A percentile compares a stretch with the other conserved stretches of the same genome.
These are phyloP conservation scores for Clathrus columnatus DNA, from an alignment of 768 basidiomycete species.

Conservation along the genomic window DNA sequence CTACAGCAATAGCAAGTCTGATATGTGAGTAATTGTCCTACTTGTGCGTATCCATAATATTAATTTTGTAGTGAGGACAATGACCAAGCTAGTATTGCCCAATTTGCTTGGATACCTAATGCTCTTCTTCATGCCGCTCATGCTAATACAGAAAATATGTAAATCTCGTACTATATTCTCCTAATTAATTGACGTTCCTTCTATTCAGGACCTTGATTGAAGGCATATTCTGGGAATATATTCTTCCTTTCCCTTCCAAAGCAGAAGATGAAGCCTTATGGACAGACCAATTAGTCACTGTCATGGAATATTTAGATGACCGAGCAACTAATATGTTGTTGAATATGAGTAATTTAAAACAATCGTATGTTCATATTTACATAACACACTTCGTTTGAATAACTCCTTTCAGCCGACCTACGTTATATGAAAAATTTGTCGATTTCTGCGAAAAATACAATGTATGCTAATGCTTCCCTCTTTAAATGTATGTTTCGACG, in stretches of 20 bases:
- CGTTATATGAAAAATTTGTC: conserved; percentile 59
- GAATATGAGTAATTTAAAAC: conserved; percentile 52
- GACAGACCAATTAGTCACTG: conserved; percentile 74
- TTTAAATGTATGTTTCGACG: neutral
- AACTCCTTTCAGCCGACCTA: conserved; percentile 47
- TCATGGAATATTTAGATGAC: conserved; percentile 60
- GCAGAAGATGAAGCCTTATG: conserved; percentile 68
- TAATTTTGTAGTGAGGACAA: conserved; percentile 57
- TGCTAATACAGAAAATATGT: conserved; percentile 54
- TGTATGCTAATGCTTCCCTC: conserved; percentile 44
- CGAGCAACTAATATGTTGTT: conserved; percentile 49
- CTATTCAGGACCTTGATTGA: conserved; percentile 49
- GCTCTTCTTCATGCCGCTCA: conserved; percentile 50
- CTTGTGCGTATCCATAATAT: neutral
- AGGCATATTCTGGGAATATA: conserved; percentile 57
- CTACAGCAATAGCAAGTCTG: conserved; percentile 74
- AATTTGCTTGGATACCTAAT: conserved; percentile 92
- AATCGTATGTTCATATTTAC: conserved; percentile 36
- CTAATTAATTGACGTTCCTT: neutral
- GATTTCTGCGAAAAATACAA: conserved; percentile 74
- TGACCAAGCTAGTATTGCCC: conserved; percentile 58
- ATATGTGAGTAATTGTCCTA: conserved; percentile 61
- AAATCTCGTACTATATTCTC: conserved; percentile 12
- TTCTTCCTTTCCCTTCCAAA: conserved; percentile 67
- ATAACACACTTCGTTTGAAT: conserved; percentile 1